Percentiles rank a stretch among this genome's conserved stretches.
These are phyloP conservation scores for Fusarium guadeloupense DNA, from an alignment of 2,329 filamentous ascomycete genomes.

Conservation along the genomic window DNA sequence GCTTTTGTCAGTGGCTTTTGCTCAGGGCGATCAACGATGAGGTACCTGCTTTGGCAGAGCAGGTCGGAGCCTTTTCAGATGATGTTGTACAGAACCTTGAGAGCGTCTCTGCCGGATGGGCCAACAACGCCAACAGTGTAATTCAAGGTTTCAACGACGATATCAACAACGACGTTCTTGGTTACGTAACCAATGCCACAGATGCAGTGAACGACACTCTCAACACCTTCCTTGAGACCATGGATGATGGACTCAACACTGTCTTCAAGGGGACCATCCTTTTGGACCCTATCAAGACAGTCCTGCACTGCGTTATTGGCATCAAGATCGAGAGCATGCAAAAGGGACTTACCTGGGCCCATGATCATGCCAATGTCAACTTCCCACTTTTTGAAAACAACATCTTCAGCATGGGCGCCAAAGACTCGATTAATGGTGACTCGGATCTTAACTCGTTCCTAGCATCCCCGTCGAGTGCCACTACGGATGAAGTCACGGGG, in stretches of 20 bases:
- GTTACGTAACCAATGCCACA: slow-evolving; percentile 87
- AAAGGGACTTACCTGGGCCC: slow-evolving; percentile 91
- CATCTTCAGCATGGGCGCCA: slow-evolving; percentile 83
- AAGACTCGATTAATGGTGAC: slow-evolving; percentile 66
- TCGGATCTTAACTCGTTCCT: slow-evolving; percentile 75
- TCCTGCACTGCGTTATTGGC: slow-evolving; percentile 87
- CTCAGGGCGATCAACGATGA: slow-evolving; percentile 77
- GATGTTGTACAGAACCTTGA: slow-evolving; percentile 78
- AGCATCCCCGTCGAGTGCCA: slow-evolving; percentile 75
- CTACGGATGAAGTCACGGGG: slow-evolving; percentile 82
- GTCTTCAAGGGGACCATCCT: slow-evolving; percentile 87
- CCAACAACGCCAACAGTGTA: slow-evolving; percentile 76
- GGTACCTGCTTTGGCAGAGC: slow-evolving; percentile 75
- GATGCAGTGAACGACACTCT: slow-evolving; percentile 85
- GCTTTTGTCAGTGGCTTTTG: slow-evolving; percentile 83
- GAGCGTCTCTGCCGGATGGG: slow-evolving; percentile 79
- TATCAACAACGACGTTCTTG: slow-evolving; percentile 86
- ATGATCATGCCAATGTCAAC: slow-evolving; percentile 82
- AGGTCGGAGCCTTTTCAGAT: slow-evolving; percentile 82
- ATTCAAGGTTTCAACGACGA: slow-evolving; percentile 75
- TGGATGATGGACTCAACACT: slow-evolving; percentile 75
- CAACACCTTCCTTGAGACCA: slow-evolving; percentile 81
- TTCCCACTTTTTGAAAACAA: slow-evolving; percentile 82
- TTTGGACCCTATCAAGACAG: slow-evolving; percentile 77
- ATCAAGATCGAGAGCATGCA: slow-evolving; percentile 87